Evolutionary conservation across 78 protist genomes (phyloP), one percentile per base, ranked within the genome.

Genomic region (Bigelowiella natans): DNA sequence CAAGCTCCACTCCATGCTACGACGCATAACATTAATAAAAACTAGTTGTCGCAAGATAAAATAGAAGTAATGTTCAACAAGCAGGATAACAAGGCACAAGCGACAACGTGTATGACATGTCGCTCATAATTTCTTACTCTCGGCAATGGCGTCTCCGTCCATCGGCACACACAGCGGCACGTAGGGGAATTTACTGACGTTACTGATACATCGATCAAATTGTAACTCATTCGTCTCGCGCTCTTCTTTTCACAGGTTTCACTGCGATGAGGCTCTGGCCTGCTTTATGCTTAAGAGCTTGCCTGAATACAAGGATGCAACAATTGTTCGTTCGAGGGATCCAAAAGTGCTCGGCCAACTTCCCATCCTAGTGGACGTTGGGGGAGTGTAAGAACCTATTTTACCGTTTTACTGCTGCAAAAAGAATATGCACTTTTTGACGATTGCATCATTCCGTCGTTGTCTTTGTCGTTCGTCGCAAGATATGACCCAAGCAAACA

Each of bases 241-340:
- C n/a, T n/a, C n/a, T n/a, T n/a, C n/a, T n/a, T n/a, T n/a, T n/a
- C n/a, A n/a, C n/a, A 51, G 73, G 2, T 97, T 97, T 90, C 98
- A 97, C 40, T 91, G 94, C 28, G 98, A 97, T 88, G 98, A 97
- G 93, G 96, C 97, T 2, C 89, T 95, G 34, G 98, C 97, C 1
- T 88, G 92, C 88, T 94, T 2, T 31, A n/a, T 96, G 85, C 97
- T 96, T 37, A 39, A 88, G 40, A 34, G n/a, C 36, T 84, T 91
- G 30, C 83, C 63, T 2, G 92, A 89, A 38, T 96, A 38, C 64
- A 64, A 51, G 73, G 73, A 7, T 18, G 73, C 73, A 26, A 89
- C 38, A 36, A 82, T 97, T 31, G 37, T 94, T 36, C 91, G 98
- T 82, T 30, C 96, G 31, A 73, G 98, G n/a, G 96, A 95, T 90